These are phyloP conservation scores for Leavenworthia alabamica DNA, from an alignment of 345 rosid species.

Conservation along the genomic window DNA sequence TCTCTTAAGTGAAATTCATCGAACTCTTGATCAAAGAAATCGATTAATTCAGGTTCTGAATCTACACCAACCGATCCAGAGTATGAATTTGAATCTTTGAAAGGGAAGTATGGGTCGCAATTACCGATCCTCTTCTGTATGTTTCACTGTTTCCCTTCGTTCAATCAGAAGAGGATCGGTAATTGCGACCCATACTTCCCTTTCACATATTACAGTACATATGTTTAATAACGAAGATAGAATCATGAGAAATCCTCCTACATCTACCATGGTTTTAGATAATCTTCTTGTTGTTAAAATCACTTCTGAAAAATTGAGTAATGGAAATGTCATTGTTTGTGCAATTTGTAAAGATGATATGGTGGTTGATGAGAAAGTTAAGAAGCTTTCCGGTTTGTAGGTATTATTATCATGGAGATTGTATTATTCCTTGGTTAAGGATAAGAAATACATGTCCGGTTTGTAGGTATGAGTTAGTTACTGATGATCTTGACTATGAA, in stretches of 20 bases:
- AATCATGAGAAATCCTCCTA: constrained; percentile 48
- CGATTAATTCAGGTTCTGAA: no score
- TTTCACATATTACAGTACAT: constrained; percentile 18
- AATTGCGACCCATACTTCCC: no score
- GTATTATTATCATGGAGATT: constrained; percentile 75
- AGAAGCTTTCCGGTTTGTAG: constrained; percentile 70
- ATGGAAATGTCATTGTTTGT: constrained; percentile 40
- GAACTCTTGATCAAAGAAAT: no score
- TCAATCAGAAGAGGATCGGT: not conserved
- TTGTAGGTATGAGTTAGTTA: constrained; percentile 78
- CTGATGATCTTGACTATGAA: constrained; percentile 72
- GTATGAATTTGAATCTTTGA: no score
- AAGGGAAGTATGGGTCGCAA: no score
- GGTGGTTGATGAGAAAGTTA: constrained; percentile 47
- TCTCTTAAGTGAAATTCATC: not conserved
- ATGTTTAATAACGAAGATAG: constrained; percentile 15
- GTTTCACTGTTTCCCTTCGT: no score
- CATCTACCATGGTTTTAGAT: constrained; percentile 53
- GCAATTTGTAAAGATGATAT: constrained; percentile 86
- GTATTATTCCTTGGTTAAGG: constrained; percentile 77
- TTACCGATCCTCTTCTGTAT: no score
- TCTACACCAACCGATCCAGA: not conserved
- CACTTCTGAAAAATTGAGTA: constrained; percentile 43
- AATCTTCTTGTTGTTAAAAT: constrained; percentile 49
- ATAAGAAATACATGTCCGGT: constrained; percentile 94